Base-by-base conservation (phyloP, 192 early-diverging fungal species). In the Coemansia furcata region DNA sequence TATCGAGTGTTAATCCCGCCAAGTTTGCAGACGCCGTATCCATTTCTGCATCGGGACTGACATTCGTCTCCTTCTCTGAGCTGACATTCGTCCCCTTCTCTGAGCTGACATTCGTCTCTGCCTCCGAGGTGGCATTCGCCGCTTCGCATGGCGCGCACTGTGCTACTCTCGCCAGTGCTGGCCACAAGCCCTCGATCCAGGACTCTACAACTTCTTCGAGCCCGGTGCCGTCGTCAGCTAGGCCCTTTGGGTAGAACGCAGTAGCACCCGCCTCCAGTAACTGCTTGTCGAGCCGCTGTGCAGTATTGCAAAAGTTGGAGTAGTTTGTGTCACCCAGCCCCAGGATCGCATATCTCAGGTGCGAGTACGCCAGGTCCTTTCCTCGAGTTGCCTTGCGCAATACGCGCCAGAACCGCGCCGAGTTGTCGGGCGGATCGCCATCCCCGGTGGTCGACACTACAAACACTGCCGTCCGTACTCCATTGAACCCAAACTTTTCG, bases 281-380 rank as follows among this genome's bases (percentile, higher is more conserved):
- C 76, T 89, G 87, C 71, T 86, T 87, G 40, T 96, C 95, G 26
- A 98, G 72, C 11, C 90, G 77, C 74, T 91, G 90, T 6, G 88
- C 91, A 0, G 94, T 91, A 49, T 94, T 92, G 68, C 91, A 93
- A 74, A 97, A 98, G 73, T 97, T 95, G 54, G 87, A 85, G 75
- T 97, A 98, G 72, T 98, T 97, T 17, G 94, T 95, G 67, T 98
- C 96, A 15, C 96, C 96, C 26, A 98, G 85, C 6, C 94, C 94
- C 32, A 82, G 64, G n/a, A 82, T 66, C n/a, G 82, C 69, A 50
- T 60, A 77, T 21, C 79, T 73, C 44, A 83, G 39, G 30, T 78
- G 69, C 17, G 63, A 10, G 46, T 75, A 73, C 10, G 76, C 67
- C 2, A 17, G 3, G 1, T 12, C 1, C 33, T 62, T 47, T 42